These are phyloP conservation scores for Peltaster fructicola DNA, from an alignment of 2,329 filamentous ascomycete genomes.

Conservation along the genomic window DNA sequence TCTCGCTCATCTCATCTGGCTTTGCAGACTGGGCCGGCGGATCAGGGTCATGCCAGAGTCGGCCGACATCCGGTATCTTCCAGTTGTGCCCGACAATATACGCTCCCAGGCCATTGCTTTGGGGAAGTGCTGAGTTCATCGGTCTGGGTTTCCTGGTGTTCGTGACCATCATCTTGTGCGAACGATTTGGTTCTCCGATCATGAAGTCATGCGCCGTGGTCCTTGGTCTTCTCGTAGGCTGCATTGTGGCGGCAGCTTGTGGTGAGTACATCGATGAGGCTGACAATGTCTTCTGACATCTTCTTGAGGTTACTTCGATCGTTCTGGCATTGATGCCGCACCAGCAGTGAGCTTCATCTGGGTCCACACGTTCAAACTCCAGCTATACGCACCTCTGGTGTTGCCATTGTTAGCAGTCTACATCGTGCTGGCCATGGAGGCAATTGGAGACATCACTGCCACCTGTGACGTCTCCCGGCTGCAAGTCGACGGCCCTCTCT, in stretches of 20 bases:
- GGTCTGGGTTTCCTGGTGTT: constrained; percentile 69
- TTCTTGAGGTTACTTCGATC: constrained; percentile 57
- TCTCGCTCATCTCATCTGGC: constrained; percentile 52
- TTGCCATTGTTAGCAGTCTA: constrained; percentile 45
- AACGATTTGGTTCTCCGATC: constrained; percentile 65
- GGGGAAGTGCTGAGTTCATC: constrained; percentile 64
- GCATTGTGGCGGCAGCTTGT: constrained; percentile 59
- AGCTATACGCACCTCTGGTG: constrained; percentile 55
- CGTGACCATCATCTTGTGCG: constrained; percentile 59
- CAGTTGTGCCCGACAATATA: constrained; percentile 46
- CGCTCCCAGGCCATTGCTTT: constrained; percentile 53
- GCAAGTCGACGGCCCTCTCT: constrained; percentile 52
- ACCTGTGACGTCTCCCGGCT: constrained; percentile 66
- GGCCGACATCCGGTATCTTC: constrained; percentile 35
- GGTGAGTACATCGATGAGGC: no score
- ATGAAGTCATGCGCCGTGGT: constrained; percentile 71
- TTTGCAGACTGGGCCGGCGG: constrained; percentile 69
- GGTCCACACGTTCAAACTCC: constrained; percentile 59
- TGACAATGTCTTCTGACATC: constrained; percentile 56
- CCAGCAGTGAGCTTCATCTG: constrained; percentile 60
- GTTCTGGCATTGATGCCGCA: constrained; percentile 47
- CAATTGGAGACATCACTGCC: constrained; percentile 47
- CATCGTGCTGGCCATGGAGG: constrained; percentile 57
- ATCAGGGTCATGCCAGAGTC: constrained; percentile 37
- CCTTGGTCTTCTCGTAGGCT: constrained; percentile 55